These are phyloP conservation scores for Borovskyia barvae DNA, from an alignment of 208 protist genomes.

Conservation along the genomic window DNA sequence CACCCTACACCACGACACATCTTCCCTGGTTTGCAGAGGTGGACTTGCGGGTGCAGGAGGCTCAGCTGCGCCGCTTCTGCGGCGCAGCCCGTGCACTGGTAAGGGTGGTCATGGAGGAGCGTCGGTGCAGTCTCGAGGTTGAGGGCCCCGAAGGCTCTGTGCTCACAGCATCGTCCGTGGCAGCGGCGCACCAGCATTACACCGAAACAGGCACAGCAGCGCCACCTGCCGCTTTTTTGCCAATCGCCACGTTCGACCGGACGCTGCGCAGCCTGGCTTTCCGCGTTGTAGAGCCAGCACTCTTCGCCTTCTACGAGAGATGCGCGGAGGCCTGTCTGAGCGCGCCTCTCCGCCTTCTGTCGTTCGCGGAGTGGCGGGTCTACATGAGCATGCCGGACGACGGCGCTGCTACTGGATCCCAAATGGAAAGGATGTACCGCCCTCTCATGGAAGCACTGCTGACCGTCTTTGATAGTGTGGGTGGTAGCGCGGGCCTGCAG, in stretches of 20 bases:
- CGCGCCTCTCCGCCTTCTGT: conserved; percentile 13
- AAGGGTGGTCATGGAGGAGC: conserved; percentile 76
- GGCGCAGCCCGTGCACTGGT: conserved; percentile 64
- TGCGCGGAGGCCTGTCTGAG: conserved; percentile 1
- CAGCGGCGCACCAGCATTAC: conserved; percentile 1
- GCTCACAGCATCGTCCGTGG: conserved; percentile 47
- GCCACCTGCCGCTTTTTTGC: neutral
- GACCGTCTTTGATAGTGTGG: conserved; percentile 18
- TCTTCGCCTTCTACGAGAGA: conserved; percentile 53
- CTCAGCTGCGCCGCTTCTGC: conserved; percentile 42
- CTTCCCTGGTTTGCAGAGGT: conserved; percentile 47
- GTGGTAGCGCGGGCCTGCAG: conserved; percentile 24
- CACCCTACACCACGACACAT: neutral
- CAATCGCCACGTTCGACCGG: conserved; percentile 12
- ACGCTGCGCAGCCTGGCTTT: conserved; percentile 67
- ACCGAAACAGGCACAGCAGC: neutral
- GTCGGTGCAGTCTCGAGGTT: conserved; percentile 43
- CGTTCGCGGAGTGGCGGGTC: conserved; percentile 12
- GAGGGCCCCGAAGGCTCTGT: conserved; percentile 74
- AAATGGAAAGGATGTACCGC: neutral
- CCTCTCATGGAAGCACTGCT: conserved; percentile 14
- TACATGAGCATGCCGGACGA: neutral
- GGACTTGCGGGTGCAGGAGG: conserved; percentile 36
- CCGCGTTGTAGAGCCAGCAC: conserved; percentile 72
- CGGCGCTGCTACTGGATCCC: neutral